phyloP scores from a whole-genome alignment of 805 yeast genomes.

The Limtongozyma cylindracea region DNA sequence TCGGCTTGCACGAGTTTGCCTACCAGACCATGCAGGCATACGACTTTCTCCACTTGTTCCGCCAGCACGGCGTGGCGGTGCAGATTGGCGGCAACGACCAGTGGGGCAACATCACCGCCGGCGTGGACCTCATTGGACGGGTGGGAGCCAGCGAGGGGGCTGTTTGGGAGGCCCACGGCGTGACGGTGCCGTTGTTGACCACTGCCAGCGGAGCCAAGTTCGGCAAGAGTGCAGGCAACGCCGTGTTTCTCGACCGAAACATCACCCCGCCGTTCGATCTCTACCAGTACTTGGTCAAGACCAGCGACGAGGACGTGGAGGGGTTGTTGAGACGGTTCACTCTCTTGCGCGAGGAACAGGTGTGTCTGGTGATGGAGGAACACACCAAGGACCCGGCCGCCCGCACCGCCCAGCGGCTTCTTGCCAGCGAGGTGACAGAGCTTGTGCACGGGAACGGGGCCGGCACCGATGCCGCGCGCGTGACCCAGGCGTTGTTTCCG shows the following conservation, averaged over 20 bases:
- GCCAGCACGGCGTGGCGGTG: slow-evolving; percentile 26
- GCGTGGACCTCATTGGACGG: slow-evolving; percentile 64
- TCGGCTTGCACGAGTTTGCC: slow-evolving; percentile 86
- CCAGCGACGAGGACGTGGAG: slow-evolving; percentile 52
- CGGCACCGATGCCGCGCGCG: slow-evolving; percentile 39
- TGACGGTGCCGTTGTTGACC: slow-evolving; percentile 77
- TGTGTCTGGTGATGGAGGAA: slow-evolving; percentile 20
- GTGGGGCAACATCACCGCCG: slow-evolving; percentile 96
- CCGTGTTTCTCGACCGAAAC: slow-evolving; percentile 59
- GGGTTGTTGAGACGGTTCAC: slow-evolving; percentile 58
- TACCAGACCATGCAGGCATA: slow-evolving; percentile 86
- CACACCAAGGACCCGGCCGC: slow-evolving; percentile 36
- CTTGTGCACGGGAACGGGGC: slow-evolving; percentile 65
- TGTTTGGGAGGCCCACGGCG: slow-evolving; percentile 22
- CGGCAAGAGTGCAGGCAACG: slow-evolving; percentile 95
- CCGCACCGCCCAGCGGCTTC: slow-evolving; percentile 46
- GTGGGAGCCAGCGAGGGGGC: slow-evolving; percentile 6
- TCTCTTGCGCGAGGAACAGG: slow-evolving; percentile 36
- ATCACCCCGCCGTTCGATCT: slow-evolving; percentile 60
- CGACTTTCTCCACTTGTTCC: slow-evolving; percentile 68
- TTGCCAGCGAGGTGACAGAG: slow-evolving; percentile 74
- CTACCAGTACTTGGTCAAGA: slow-evolving; percentile 65
- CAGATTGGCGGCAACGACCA: slow-evolving; percentile 96
- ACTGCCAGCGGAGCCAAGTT: slow-evolving; percentile 81
- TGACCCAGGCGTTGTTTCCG: slow-evolving; percentile 46